Conservation (phyloP, 1,284 basidiomycete species). For the Marasmius oreades region DNA sequence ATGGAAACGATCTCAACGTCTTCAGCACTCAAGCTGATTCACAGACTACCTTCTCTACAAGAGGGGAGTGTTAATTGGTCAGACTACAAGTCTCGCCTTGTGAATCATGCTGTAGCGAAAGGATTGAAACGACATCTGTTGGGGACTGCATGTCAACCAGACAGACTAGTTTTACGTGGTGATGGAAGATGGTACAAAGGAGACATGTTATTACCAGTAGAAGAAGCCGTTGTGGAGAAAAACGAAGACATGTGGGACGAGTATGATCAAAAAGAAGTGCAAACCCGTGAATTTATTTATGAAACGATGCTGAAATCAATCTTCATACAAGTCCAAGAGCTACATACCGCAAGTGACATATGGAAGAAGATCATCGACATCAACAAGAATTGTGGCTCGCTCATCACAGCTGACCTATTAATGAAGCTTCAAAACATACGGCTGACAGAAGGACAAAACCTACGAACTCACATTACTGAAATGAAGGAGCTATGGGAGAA, state of each 20-base stretch:
- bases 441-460: neutral
- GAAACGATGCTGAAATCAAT: conserved; percentile 3
- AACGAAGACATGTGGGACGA: neutral
- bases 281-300: conserved; percentile 1
- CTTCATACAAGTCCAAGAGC: conserved; percentile 1
- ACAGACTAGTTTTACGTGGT: too few relatives aligned
- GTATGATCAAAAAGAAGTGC: conserved; percentile 2
- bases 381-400: neutral
- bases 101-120: too few relatives aligned
- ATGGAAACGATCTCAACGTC: too few relatives aligned
- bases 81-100: too few relatives aligned
- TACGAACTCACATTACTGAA: neutral
- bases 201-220: neutral
- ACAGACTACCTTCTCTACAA: too few relatives aligned
- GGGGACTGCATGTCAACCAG: too few relatives aligned
- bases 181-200: conserved; percentile 1
- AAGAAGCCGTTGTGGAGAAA: neutral
- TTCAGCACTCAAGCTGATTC: too few relatives aligned
- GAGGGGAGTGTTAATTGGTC: too few relatives aligned
- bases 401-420: conserved; percentile 1
- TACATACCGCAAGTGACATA: neutral
- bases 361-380: conserved; percentile 3
- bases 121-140: too few relatives aligned
- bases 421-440: neutral
- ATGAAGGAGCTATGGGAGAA: conserved; percentile 4